Evolutionary conservation across 2,329 filamentous ascomycete species (phyloP).

Genomic region (Amylocarpus encephaloides): DNA sequence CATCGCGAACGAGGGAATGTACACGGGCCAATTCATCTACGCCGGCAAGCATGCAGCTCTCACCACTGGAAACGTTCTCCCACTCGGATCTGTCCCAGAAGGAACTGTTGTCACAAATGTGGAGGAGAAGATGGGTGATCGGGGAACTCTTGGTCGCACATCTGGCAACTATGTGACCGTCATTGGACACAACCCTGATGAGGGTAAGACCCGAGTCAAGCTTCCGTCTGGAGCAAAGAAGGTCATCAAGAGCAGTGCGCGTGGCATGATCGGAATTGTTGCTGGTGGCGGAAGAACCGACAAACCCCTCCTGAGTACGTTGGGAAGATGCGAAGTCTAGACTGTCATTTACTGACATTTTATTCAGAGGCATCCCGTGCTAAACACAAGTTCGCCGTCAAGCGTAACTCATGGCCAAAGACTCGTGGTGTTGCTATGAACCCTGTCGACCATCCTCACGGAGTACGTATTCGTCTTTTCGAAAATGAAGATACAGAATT

Average conservation of each 20-base stretch:
- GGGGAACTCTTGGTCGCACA: conserved; percentile 90
- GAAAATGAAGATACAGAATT: conserved; percentile 11
- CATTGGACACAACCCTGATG: conserved; percentile 94
- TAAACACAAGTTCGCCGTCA: conserved; percentile 99
- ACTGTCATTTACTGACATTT: neutral
- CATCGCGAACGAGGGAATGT: conserved; percentile 99
- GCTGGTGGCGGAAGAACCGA: conserved; percentile 99
- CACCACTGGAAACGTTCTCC: conserved; percentile 96
- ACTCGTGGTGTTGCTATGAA: conserved; percentile 99
- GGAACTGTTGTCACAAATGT: conserved; percentile 99
- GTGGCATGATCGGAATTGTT: conserved; percentile 99
- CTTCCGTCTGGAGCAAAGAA: conserved; percentile 99
- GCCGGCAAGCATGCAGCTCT: conserved; percentile 97
- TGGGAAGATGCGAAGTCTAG: conserved; percentile 16
- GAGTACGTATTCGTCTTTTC: conserved; percentile 41
- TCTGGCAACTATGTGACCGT: conserved; percentile 99
- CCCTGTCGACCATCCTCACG: conserved; percentile 98
- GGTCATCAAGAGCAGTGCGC: conserved; percentile 83
- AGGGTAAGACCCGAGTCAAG: conserved; percentile 99
- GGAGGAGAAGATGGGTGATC: conserved; percentile 97
- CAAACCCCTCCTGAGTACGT: conserved; percentile 92
- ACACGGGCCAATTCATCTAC: conserved; percentile 99
- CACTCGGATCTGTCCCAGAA: conserved; percentile 89
- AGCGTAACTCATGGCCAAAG: conserved; percentile 99
- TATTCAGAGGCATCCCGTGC: conserved; percentile 87